A percentile compares a stretch with the other conserved stretches of the same genome.
Conservation (phyloP, 2,329 filamentous ascomycete species). For the Penicillium sp. region DNA sequence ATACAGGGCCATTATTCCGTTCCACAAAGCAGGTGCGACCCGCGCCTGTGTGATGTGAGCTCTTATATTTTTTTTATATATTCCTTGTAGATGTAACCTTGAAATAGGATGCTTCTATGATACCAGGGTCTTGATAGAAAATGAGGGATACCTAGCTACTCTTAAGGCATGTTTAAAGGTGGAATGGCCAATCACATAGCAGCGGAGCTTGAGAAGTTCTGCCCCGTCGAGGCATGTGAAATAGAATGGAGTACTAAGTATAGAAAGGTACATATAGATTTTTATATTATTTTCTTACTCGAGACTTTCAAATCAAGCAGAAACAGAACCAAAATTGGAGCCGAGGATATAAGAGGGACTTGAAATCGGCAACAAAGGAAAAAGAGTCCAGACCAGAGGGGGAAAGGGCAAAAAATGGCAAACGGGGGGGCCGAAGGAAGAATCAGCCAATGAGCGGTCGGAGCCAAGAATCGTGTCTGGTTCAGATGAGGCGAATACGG, state of each 20-base stretch:
- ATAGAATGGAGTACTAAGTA: not conserved
- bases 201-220: not conserved
- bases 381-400: conserved; percentile 5
- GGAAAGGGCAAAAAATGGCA: conserved; percentile 2
- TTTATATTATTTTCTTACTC: not conserved
- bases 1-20: not conserved
- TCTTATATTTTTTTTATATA: not conserved
- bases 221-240: not conserved
- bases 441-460: not conserved
- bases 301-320: not conserved
- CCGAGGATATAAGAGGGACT: not conserved
- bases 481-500: not conserved
- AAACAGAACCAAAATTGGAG: not conserved
- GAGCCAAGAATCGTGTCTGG: conserved; percentile 1
- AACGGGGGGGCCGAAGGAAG: not conserved
- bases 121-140: not conserved
- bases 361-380: not conserved
- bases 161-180: not conserved
- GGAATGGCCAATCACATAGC: not conserved
- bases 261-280: not conserved
- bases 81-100: not conserved
- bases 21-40: conserved; percentile 3
- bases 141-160: not conserved
- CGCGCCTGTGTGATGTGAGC: not conserved
- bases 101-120: not conserved